Base-by-base conservation (phyloP, 495 filamentous ascomycete species). In the Daldinia loculata region DNA sequence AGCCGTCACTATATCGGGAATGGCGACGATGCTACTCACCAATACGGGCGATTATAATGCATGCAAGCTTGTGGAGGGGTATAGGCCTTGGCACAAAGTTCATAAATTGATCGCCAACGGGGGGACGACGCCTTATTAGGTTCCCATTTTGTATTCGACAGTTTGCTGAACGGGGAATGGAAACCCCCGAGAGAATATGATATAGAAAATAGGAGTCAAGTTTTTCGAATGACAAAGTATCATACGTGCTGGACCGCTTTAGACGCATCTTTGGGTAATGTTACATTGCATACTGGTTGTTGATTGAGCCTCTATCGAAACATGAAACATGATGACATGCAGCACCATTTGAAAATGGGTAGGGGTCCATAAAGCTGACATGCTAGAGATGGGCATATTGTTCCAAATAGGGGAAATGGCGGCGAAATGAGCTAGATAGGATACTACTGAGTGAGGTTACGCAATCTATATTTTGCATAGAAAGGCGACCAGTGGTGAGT, bases 391-490 rank as follows among this genome's bases (percentile, higher is more conserved):
- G 43, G 26, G 29, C 0, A 39, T 38, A 22, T 39, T 14, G 34
- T 56, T 71, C 63, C 53, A 27, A 30, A 71, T 59, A 30, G 53
- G 69, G 69, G 58, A 41, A 66, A 60, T n/a, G 39, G 43, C 41
- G 34, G 58, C 57, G 63, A 66, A 17, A 56, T 55, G 27, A 36
- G 48, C 52, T 52, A 51, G 50, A 59, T 12, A 45, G 56, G 51
- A 66, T 39, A 27, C 53, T 66, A 52, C 62, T 51, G 5, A 38
- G 51, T 19, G 45, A 29, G 57, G 62, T 67, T 58, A 72, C 56
- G 55, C 51, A 36, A 39, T 48, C 19, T 36, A 52, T 34, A 53
- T 27, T 55, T 53, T 26, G 61, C 17, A 15, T 7, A 38, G 43
- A 45, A 45, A 62, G 61, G 61, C 51, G 57, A 63, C 61, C 61